Evolutionary conservation across 2,329 filamentous ascomycete genomes (phyloP).

Genomic region (Piedraia hortae): DNA sequence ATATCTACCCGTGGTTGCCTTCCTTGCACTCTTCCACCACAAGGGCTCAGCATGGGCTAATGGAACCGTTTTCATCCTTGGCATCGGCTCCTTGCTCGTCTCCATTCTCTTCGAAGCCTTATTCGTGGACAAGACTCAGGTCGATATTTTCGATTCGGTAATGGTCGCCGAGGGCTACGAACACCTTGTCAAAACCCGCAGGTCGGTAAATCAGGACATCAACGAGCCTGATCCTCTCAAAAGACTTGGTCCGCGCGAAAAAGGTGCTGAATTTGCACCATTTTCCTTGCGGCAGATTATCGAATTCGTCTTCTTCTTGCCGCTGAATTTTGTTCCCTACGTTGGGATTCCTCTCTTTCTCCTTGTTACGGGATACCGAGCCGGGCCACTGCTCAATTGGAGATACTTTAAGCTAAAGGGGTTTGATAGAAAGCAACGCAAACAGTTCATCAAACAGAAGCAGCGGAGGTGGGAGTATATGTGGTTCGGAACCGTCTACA

Average conservation of each 20-base stretch:
- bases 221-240: slow-evolving; percentile 47
- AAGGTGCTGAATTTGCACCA: slow-evolving; percentile 50
- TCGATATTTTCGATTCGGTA: slow-evolving; percentile 58
- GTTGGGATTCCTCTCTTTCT: slow-evolving; percentile 68
- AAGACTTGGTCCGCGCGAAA: slow-evolving; percentile 58
- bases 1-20: slow-evolving; percentile 68
- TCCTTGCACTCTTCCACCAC: slow-evolving; percentile 62
- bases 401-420: slow-evolving; percentile 64
- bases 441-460: slow-evolving; percentile 34
- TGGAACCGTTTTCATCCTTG: slow-evolving; percentile 57
- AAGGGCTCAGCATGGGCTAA: slow-evolving; percentile 62
- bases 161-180: slow-evolving; percentile 47
- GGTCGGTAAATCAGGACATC: slow-evolving; percentile 38
- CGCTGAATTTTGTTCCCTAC: slow-evolving; percentile 67
- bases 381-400: slow-evolving; percentile 74
- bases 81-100: slow-evolving; percentile 32
- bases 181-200: slow-evolving; percentile 32
- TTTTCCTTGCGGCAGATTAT: slow-evolving; percentile 78
- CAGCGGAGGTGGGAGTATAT: slow-evolving; percentile 55
- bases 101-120: slow-evolving; percentile 27
- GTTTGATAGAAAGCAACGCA: slow-evolving; percentile 44
- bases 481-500: slow-evolving; percentile 72
- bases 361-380: slow-evolving; percentile 59
- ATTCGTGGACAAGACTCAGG: slow-evolving; percentile 40
- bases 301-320: slow-evolving; percentile 39